Percentiles rank a stretch among this genome's conserved stretches.
Evolutionary conservation across 805 yeast genomes (phyloP).

Genomic region (Barnettozyma salicaria): DNA sequence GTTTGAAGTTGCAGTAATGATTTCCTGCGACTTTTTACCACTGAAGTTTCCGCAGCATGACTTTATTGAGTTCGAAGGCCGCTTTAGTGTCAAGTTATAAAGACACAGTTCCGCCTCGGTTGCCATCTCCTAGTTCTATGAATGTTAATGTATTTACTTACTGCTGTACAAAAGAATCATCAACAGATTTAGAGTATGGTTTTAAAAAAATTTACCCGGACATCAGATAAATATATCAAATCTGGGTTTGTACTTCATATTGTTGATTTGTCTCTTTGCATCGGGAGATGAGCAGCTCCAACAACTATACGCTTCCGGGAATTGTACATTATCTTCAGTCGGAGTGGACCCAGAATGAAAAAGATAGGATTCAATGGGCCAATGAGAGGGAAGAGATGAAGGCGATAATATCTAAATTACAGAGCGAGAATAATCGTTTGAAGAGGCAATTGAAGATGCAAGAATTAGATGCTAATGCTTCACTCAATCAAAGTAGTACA

Average conservation of each 20-base stretch:
- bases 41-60: conserved; percentile 68
- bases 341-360: conserved; percentile 57
- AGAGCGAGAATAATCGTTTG: conserved; percentile 44
- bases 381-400: conserved; percentile 57
- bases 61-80: conserved; percentile 45
- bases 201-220: too few species aligned
- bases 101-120: conserved; percentile 34
- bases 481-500: not conserved
- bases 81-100: conserved; percentile 66
- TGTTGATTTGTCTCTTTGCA: too few species aligned
- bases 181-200: too few species aligned
- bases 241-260: too few species aligned
- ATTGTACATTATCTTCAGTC: conserved; percentile 58
- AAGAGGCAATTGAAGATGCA: conserved; percentile 10
- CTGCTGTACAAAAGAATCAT: too few species aligned
- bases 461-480: not conserved
- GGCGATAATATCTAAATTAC: conserved; percentile 42
- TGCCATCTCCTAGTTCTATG: conserved; percentile 1
- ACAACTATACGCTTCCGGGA: conserved; percentile 32
- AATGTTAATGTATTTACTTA: too few species aligned
- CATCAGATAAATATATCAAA: conserved; percentile 1
- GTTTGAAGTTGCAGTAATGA: conserved; percentile 53
- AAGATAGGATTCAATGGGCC: conserved; percentile 55
- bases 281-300: conserved; percentile 5
- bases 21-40: conserved; percentile 52